Conservation (phyloP, 2,329 filamentous ascomycete genomes). For the Colletotrichum eleusines region DNA sequence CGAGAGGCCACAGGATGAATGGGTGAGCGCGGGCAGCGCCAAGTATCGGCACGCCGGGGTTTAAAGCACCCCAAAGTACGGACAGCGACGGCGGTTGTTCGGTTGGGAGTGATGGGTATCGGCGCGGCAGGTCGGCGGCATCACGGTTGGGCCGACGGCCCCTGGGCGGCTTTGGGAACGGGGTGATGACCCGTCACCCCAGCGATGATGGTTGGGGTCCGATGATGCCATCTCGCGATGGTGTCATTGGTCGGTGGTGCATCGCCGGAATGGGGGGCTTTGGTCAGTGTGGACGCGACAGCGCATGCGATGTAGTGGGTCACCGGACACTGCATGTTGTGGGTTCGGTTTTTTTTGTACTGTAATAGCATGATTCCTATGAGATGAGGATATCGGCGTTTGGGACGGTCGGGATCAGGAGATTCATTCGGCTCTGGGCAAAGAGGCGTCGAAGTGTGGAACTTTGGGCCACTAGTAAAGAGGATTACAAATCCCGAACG, state of each 20-base stretch:
- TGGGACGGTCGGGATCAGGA: constrained; percentile 1
- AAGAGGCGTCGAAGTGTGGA: constrained; percentile 13
- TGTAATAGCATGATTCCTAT: neutral
- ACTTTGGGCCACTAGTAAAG: constrained; percentile 3
- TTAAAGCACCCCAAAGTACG: constrained; percentile 12
- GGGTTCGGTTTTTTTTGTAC: neutral
- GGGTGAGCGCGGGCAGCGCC: constrained; percentile 72
- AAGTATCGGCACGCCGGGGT: constrained; percentile 38
- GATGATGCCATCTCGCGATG: constrained; percentile 37
- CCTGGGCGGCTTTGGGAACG: constrained; percentile 6
- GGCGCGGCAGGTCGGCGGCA: constrained; percentile 40
- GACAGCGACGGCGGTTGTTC: neutral
- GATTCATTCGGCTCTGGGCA: constrained; percentile 5
- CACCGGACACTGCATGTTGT: constrained; percentile 1
- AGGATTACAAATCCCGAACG: constrained; percentile 29
- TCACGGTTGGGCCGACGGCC: constrained; percentile 9
- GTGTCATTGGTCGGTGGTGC: constrained; percentile 20
- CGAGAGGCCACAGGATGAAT: constrained; percentile 73
- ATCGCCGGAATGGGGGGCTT: constrained; percentile 10
- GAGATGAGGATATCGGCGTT: constrained; percentile 13
- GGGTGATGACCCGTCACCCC: constrained; percentile 1
- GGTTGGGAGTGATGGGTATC: constrained; percentile 24
- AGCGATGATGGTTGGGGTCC: constrained; percentile 19
- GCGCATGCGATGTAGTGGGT: constrained; percentile 10
- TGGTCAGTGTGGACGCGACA: constrained; percentile 16